These are phyloP conservation scores for Alternaria postmessia DNA, from an alignment of 2,329 filamentous ascomycete genomes.

Conservation along the genomic window DNA sequence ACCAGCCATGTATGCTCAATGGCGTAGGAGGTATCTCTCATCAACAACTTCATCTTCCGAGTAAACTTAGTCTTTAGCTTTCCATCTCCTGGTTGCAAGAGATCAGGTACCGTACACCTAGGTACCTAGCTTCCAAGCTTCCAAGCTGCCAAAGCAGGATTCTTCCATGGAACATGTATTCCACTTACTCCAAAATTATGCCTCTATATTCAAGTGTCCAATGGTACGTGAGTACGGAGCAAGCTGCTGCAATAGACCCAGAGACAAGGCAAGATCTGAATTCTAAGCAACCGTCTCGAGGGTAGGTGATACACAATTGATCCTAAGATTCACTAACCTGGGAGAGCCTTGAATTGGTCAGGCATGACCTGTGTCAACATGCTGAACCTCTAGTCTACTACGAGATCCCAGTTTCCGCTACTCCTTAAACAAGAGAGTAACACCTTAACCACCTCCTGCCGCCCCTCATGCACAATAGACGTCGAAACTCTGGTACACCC, in stretches of 20 bases:
- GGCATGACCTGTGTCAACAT: too few species aligned
- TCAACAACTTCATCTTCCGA: conserved; percentile 78
- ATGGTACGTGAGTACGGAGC: not conserved
- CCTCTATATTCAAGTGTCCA: not conserved
- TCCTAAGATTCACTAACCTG: too few species aligned
- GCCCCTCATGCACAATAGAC: too few species aligned
- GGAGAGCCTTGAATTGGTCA: too few species aligned
- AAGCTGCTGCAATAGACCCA: not conserved
- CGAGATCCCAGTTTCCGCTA: too few species aligned
- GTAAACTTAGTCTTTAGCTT: conserved; percentile 76
- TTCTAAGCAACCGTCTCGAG: not conserved
- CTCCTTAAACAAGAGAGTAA: too few species aligned
- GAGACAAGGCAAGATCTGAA: not conserved
- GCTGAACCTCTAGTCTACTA: too few species aligned
- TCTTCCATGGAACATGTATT: not conserved
- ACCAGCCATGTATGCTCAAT: conserved; percentile 47
- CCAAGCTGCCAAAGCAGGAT: not conserved
- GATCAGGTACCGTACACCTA: not conserved
- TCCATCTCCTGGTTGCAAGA: not conserved
- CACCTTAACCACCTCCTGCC: too few species aligned
- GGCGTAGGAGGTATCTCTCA: conserved; percentile 41
- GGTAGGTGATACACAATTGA: too few species aligned
- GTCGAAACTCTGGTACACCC: too few species aligned
- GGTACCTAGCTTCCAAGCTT: not conserved
- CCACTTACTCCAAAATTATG: not conserved